These are phyloP conservation scores for Microdochium bolleyi DNA, from an alignment of 2,329 filamentous ascomycete species.

Conservation along the genomic window DNA sequence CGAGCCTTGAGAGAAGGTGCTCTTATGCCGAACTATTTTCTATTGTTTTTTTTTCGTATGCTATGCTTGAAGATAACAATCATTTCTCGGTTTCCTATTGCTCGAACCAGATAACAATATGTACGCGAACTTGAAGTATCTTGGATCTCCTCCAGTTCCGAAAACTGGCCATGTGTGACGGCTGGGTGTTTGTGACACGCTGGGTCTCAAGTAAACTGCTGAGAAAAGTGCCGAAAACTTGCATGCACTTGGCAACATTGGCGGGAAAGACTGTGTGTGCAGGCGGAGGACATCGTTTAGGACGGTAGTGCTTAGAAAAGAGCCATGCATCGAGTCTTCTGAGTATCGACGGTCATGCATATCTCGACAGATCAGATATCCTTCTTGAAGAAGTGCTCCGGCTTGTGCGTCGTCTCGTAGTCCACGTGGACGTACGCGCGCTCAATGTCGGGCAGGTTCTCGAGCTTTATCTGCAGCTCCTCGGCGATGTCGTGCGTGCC, in stretches of 20 bases:
- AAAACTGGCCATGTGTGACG: too few relatives aligned
- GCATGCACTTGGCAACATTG: too few relatives aligned
- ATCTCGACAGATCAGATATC: conserved; percentile 37
- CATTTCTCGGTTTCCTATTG: neutral
- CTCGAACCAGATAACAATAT: neutral
- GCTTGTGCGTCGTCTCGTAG: conserved; percentile 92
- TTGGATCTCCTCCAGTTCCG: too few relatives aligned
- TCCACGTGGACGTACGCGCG: conserved; percentile 95
- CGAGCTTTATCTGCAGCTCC: conserved; percentile 86
- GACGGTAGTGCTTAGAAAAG: too few relatives aligned
- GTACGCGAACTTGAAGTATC: neutral
- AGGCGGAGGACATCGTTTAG: too few relatives aligned
- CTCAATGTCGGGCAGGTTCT: conserved; percentile 86
- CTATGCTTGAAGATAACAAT: neutral
- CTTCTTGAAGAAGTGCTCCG: conserved; percentile 66
- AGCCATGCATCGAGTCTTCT: too few relatives aligned
- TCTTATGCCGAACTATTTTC: neutral
- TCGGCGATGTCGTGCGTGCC: conserved; percentile 91
- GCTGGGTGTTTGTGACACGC: too few relatives aligned
- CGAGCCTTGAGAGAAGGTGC: too few relatives aligned
- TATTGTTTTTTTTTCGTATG: neutral
- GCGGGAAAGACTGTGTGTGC: too few relatives aligned
- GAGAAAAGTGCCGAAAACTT: too few relatives aligned
- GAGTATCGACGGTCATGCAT: too few relatives aligned
- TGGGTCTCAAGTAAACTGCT: too few relatives aligned